Evolutionary conservation across 345 rosid species (phyloP).

Genomic region (Corymbia maculata): DNA sequence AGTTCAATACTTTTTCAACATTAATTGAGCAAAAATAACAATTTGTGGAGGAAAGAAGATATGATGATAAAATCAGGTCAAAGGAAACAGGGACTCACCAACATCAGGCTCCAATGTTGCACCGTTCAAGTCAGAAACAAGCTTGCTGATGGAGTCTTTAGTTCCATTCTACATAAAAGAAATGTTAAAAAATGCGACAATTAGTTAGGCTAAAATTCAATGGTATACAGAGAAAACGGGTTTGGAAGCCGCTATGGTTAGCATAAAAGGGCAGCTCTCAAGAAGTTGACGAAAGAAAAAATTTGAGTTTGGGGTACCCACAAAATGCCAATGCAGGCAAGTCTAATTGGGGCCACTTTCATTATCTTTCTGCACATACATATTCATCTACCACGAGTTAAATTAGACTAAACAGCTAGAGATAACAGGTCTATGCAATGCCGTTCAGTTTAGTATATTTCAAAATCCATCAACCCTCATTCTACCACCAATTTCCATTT

Average conservation of each 20-base stretch:
- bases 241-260: background rate
- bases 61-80: background rate
- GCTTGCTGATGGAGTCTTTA: conserved; percentile 81
- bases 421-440: background rate
- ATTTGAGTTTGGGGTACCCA: background rate
- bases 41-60: background rate
- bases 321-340: background rate
- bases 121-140: conserved; percentile 79
- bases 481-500: background rate
- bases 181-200: background rate
- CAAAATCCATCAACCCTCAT: background rate
- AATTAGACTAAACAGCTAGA: background rate
- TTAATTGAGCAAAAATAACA: background rate
- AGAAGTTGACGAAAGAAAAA: background rate
- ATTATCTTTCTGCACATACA: background rate
- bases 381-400: background rate
- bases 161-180: conserved; percentile 66
- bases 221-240: background rate
- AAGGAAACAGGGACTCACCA: conserved; percentile 34
- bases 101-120: conserved; percentile 86
- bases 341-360: background rate
- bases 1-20: background rate
- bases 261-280: background rate
- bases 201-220: background rate
- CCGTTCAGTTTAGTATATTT: background rate